Conservation (phyloP, 441 rosid genomes). For the Iberis amara region DNA sequence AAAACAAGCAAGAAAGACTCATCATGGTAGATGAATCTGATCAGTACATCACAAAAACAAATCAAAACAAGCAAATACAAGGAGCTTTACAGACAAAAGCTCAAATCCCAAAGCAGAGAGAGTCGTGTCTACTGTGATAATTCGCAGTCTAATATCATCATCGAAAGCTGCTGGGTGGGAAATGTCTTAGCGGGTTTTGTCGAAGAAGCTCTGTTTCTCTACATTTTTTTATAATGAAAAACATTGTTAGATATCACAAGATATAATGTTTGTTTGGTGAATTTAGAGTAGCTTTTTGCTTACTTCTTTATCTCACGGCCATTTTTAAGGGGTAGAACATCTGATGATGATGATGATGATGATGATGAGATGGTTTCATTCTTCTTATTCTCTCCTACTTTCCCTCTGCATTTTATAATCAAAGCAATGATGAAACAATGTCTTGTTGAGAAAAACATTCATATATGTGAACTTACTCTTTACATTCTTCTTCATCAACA, state of each 20-base stretch:
- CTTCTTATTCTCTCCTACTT: slow-evolving; percentile 14
- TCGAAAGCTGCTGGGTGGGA: slow-evolving; percentile 66
- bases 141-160: slow-evolving; percentile 34
- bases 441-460: not conserved
- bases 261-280: not conserved
- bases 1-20: no score
- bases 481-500: slow-evolving; percentile 65
- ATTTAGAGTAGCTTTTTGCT: not conserved
- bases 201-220: slow-evolving; percentile 75
- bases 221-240: not conserved
- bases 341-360: slow-evolving; percentile 40
- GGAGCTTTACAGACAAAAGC: not conserved
- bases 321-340: slow-evolving; percentile 40
- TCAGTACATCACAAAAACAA: not conserved
- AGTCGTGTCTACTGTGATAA: not conserved
- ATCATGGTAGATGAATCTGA: not conserved
- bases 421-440: slow-evolving; percentile 13
- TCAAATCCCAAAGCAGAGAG: not conserved
- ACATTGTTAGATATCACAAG: not conserved
- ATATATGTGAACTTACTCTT: slow-evolving; percentile 39
- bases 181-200: slow-evolving; percentile 70
- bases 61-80: not conserved
- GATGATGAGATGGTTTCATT: slow-evolving; percentile 37
- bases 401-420: slow-evolving; percentile 29
- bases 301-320: slow-evolving; percentile 63